Evolutionary conservation across 2,329 filamentous ascomycete genomes (phyloP), one percentile per base, ranked within the genome.

Genomic region (Endocalyx cinctus): DNA sequence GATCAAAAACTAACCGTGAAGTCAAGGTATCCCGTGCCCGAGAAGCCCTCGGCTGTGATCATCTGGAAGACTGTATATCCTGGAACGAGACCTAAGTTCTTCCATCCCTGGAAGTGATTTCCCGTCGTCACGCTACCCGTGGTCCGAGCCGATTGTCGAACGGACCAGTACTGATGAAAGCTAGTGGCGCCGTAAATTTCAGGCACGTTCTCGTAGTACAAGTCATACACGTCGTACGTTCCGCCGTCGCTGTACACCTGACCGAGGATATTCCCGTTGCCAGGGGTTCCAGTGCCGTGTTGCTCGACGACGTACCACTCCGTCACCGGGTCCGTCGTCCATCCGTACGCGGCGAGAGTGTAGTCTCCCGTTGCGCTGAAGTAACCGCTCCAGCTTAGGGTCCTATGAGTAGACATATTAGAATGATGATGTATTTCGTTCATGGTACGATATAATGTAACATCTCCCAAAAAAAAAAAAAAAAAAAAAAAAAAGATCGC

Each of bases 291-390:
- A 7, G 20, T 33, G 19, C 20, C 20, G 30, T 33, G 18, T 6
- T 33, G 8, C 30, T 33, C 30, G 14, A 33, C 20, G 19, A 33
- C 17, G 30, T 33, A 33, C 30, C 30, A 33, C 20, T 33, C 30
- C 6, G 20, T 26, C 10, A 33, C 20, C 13, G 30, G 30, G 22
- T 26, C 15, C 10, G 30, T 33, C 20, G 30, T 33, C 30, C 30
- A 33, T 7, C 30, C 30, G 22, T 33, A 33, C 11, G 26, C 20
- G 20, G 30, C 30, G 10, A 33, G 22, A 6, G 30, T 33, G 20
- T 25, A 25, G 30, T 25, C 20, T 13, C 30, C 30, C 7, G 11
- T 17, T 19, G 30, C 30, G 22, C 13, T 26, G 30, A 33, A 33
- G 30, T 6, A 33, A 14, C 30, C 30, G 15, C 16, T 15, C 20